phyloP scores from a whole-genome alignment of 23 red algal genomes.

The Pyropia haitanensis region DNA sequence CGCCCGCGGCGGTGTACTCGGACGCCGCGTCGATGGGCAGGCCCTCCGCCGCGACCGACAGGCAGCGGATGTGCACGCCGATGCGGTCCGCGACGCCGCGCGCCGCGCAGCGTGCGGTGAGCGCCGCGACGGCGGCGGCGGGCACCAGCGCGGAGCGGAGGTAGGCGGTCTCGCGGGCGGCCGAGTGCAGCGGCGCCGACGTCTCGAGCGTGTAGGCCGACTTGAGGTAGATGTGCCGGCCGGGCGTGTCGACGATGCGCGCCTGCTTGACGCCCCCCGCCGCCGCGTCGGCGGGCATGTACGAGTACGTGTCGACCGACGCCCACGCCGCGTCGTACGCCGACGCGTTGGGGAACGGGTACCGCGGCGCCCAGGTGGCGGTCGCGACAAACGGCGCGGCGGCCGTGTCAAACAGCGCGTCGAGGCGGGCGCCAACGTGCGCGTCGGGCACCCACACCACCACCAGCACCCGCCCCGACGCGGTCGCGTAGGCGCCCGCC shows the following conservation, averaged over 20 bases:
- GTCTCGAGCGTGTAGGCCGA: conserved; percentile 26
- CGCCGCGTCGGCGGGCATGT: neutral
- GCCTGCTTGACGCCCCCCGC: too few species aligned
- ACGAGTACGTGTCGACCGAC: neutral
- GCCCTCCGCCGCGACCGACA: conserved; percentile 25
- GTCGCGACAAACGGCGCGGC: conserved; percentile 14
- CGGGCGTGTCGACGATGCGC: neutral
- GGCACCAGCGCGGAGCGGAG: conserved; percentile 11
- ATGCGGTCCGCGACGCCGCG: neutral
- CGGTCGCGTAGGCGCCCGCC: conserved; percentile 33
- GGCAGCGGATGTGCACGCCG: conserved; percentile 46
- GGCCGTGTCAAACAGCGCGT: conserved; percentile 14
- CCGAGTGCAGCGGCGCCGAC: neutral
- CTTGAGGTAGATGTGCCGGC: conserved; percentile 37
- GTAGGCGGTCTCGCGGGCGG: conserved; percentile 4
- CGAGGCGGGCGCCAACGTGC: conserved; percentile 27
- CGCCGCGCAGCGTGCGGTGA: neutral
- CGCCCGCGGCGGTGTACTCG: conserved; percentile 38
- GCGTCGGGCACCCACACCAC: conserved; percentile 53
- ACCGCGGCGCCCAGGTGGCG: conserved; percentile 19
- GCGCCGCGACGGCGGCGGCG: conserved; percentile 1
- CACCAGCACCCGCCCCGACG: conserved; percentile 37
- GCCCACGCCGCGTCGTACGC: neutral
- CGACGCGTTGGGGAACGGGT: neutral
- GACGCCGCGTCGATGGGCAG: conserved; percentile 11